A percentile compares a stretch with the other conserved stretches of the same genome.
Conservation (phyloP, 2,329 filamentous ascomycete species). For the Fusarium sp. region DNA sequence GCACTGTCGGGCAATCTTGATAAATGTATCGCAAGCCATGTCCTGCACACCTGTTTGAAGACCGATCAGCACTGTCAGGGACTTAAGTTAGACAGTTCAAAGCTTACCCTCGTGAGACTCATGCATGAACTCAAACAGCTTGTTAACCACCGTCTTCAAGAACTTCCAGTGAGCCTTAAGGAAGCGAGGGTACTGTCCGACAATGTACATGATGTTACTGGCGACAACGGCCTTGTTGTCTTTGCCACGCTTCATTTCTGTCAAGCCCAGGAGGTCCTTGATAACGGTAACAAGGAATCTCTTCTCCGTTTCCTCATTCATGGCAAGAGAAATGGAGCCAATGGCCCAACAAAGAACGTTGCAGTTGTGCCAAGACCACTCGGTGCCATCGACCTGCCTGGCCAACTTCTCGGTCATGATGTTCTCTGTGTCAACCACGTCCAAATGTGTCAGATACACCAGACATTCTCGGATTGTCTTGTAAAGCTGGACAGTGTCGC, state of each 20-base stretch:
- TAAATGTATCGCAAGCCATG: slow-evolving; percentile 99
- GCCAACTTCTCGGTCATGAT: slow-evolving; percentile 99
- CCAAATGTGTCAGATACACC: slow-evolving; percentile 96
- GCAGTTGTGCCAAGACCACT: slow-evolving; percentile 99
- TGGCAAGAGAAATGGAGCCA: slow-evolving; percentile 96
- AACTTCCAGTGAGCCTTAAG: slow-evolving; percentile 99
- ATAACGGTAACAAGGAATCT: slow-evolving; percentile 98
- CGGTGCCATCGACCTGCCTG: slow-evolving; percentile 92
- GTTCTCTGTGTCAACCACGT: slow-evolving; percentile 96
- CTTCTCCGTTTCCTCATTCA: slow-evolving; percentile 99
- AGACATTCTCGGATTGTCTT: slow-evolving; percentile 98
- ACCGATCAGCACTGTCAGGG: slow-evolving; percentile 45
- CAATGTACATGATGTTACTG: slow-evolving; percentile 99
- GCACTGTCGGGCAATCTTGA: slow-evolving; percentile 99
- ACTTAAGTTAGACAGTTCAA: background rate
- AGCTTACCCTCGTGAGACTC: slow-evolving; percentile 93
- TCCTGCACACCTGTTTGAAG: slow-evolving; percentile 84
- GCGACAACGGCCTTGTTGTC: slow-evolving; percentile 99
- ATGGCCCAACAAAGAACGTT: slow-evolving; percentile 99
- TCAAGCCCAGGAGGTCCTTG: slow-evolving; percentile 95
- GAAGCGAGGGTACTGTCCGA: slow-evolving; percentile 98
- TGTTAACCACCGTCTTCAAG: slow-evolving; percentile 99
- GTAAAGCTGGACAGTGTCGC: slow-evolving; percentile 98
- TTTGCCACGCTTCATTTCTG: slow-evolving; percentile 99
- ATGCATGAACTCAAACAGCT: slow-evolving; percentile 99